Percentiles rank a stretch among this genome's conserved stretches.
Conservation (phyloP, 305 asterid genomes). For the Fraxinus xanthoxyloides region DNA sequence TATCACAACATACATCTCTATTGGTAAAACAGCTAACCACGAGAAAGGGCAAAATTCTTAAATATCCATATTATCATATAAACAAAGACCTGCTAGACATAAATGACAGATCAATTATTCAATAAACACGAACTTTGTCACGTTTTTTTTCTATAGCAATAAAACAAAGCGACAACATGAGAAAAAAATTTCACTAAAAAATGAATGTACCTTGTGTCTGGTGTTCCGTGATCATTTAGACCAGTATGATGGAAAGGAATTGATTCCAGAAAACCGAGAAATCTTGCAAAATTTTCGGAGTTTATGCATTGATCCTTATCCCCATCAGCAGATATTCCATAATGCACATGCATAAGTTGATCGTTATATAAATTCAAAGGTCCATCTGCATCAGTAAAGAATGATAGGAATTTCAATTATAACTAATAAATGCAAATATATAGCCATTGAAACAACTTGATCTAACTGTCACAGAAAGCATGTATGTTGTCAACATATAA, state of each 20-base stretch:
- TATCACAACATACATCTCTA: neutral
- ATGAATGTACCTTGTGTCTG: constrained; percentile 62
- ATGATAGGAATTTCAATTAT: constrained; percentile 9
- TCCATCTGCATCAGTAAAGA: constrained; percentile 51
- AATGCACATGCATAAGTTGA: constrained; percentile 62
- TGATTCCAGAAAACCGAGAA: constrained; percentile 85
- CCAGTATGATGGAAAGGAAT: constrained; percentile 73
- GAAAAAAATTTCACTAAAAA: constrained; percentile 9
- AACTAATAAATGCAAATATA: constrained; percentile 10
- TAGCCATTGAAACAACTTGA: constrained; percentile 5
- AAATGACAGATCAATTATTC: neutral
- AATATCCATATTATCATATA: constrained; percentile 8
- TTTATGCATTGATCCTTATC: constrained; percentile 73
- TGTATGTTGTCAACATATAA: neutral
- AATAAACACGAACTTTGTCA: constrained; percentile 10
- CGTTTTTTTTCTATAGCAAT: constrained; percentile 9
- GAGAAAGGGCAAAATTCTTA: constrained; percentile 2
- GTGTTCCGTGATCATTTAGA: constrained; percentile 54
- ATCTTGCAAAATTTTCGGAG: constrained; percentile 82
- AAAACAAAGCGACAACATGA: neutral
- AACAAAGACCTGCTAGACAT: constrained; percentile 6
- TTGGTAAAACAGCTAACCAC: neutral
- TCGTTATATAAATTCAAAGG: constrained; percentile 62
- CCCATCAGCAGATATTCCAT: constrained; percentile 55
- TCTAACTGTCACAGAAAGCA: constrained; percentile 5